Percentiles rank a stretch among this genome's conserved stretches.
phyloP scores from a whole-genome alignment of 1,284 basidiomycete genomes.

The Boletellus deceptivus region DNA sequence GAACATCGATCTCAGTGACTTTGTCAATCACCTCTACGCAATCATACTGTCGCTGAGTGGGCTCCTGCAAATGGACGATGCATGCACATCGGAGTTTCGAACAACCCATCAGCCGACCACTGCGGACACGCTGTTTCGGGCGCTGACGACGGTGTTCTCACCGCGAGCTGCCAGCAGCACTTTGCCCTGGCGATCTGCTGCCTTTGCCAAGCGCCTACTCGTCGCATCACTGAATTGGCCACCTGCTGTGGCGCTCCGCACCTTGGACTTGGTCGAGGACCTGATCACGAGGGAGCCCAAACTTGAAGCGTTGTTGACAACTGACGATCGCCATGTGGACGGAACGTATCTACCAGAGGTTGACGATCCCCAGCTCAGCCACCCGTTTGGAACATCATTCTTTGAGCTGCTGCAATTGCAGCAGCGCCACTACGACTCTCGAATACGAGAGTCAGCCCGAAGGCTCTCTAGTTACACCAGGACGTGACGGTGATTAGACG shows the following conservation, averaged over 20 bases:
- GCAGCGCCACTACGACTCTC: slow-evolving; percentile 57
- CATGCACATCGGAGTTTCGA: slow-evolving; percentile 24
- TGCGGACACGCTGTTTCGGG: slow-evolving; percentile 82
- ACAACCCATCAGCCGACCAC: slow-evolving; percentile 39
- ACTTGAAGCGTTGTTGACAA: slow-evolving; percentile 81
- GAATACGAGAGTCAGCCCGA: slow-evolving; percentile 55
- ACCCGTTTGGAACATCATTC: slow-evolving; percentile 68
- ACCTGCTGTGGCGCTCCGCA: slow-evolving; percentile 58
- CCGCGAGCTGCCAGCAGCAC: slow-evolving; percentile 55
- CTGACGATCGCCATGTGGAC: slow-evolving; percentile 80
- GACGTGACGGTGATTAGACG: slow-evolving; percentile 30
- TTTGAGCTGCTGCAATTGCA: slow-evolving; percentile 67
- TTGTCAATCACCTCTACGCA: slow-evolving; percentile 76
- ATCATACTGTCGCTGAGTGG: slow-evolving; percentile 63
- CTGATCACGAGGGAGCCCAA: slow-evolving; percentile 77
- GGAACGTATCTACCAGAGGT: slow-evolving; percentile 81
- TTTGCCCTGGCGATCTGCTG: slow-evolving; percentile 80
- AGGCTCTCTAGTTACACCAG: slow-evolving; percentile 46
- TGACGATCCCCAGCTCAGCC: slow-evolving; percentile 82
- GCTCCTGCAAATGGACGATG: slow-evolving; percentile 48
- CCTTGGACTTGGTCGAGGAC: slow-evolving; percentile 69
- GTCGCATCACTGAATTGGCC: slow-evolving; percentile 81
- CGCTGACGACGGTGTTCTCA: slow-evolving; percentile 77
- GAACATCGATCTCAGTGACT: slow-evolving; percentile 92
- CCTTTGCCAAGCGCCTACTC: slow-evolving; percentile 90